Conservation (phyloP, 495 filamentous ascomycete species). For the Bombardia bombarda region DNA sequence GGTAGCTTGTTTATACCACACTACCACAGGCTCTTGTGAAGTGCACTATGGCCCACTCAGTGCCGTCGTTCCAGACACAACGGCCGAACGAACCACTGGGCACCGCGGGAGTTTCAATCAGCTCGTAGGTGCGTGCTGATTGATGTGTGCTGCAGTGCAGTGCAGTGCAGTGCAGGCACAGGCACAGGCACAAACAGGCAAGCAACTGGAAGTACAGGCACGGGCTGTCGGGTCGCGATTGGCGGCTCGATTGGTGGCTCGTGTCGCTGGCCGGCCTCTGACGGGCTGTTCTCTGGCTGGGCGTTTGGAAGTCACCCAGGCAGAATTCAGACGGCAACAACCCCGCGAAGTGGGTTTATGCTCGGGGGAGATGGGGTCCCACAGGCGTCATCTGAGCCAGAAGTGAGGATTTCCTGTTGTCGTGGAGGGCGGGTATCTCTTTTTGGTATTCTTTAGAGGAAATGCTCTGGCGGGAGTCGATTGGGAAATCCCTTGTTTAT, state of each 20-base stretch:
- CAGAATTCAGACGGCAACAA: constrained; percentile 12
- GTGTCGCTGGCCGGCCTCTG: background rate
- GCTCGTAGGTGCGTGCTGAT: background rate
- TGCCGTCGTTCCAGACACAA: no score
- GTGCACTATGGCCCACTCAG: background rate
- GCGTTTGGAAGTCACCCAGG: constrained; percentile 10
- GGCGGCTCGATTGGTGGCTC: no score
- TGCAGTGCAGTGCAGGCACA: constrained; percentile 1
- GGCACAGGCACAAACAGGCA: background rate
- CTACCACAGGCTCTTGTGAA: no score
- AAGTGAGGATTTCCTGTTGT: constrained; percentile 16
- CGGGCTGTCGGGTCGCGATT: no score
- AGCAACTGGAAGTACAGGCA: no score
- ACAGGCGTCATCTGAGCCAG: constrained; percentile 20
- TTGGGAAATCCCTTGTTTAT: constrained; percentile 27
- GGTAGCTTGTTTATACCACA: background rate
- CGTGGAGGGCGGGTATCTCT: constrained; percentile 6
- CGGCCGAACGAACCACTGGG: background rate
- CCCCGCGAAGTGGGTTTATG: constrained; percentile 21
- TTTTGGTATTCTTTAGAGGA: constrained; percentile 19
- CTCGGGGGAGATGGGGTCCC: constrained; percentile 6
- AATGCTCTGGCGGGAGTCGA: constrained; percentile 7
- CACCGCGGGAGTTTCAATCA: no score
- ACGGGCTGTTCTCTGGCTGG: constrained; percentile 1
- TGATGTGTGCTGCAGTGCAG: background rate